Percentiles rank a stretch among this genome's conserved stretches.
Evolutionary conservation across 768 basidiomycete genomes (phyloP).

Genomic region (Infundibulicybe gibba): DNA sequence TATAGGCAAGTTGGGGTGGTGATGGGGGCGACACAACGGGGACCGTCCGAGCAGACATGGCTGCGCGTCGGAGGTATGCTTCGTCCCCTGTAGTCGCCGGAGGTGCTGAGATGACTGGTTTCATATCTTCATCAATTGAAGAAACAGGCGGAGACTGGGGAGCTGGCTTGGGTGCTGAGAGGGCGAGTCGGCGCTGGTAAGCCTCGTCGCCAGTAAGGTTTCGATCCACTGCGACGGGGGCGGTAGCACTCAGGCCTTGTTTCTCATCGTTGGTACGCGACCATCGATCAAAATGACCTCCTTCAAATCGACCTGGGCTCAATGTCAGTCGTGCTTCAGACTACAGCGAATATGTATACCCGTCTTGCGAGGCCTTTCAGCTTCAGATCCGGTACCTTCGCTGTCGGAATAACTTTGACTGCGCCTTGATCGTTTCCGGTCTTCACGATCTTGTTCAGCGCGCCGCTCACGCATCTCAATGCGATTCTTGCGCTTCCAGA

Average conservation of each 20-base stretch:
- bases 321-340: conserved; percentile 1
- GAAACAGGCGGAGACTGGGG: conserved; percentile 16
- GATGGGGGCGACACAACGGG: conserved; percentile 32
- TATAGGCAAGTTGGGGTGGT: conserved; percentile 57
- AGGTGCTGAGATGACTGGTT: conserved; percentile 17
- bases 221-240: conserved; percentile 37
- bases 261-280: conserved; percentile 48
- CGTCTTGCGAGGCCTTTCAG: conserved; percentile 62
- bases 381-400: conserved; percentile 60
- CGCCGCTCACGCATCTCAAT: conserved; percentile 69
- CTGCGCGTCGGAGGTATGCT: conserved; percentile 59
- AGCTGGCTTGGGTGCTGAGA: conserved; percentile 38
- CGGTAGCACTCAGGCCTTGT: conserved; percentile 5
- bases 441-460: conserved; percentile 58
- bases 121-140: conserved; percentile 17
- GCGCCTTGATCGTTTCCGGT: conserved; percentile 53
- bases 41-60: conserved; percentile 41
- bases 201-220: conserved; percentile 75
- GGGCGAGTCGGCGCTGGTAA: conserved; percentile 69
- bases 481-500: conserved; percentile 72
- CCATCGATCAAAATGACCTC: conserved; percentile 46
- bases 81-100: conserved; percentile 53
- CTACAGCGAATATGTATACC: conserved; percentile 38
- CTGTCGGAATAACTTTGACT: conserved; percentile 66
- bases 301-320: conserved; percentile 44